Percentiles rank a stretch among this genome's conserved stretches.
phyloP scores from a whole-genome alignment of 1,284 basidiomycete genomes.

The Exobasidium cylindrosporum region DNA sequence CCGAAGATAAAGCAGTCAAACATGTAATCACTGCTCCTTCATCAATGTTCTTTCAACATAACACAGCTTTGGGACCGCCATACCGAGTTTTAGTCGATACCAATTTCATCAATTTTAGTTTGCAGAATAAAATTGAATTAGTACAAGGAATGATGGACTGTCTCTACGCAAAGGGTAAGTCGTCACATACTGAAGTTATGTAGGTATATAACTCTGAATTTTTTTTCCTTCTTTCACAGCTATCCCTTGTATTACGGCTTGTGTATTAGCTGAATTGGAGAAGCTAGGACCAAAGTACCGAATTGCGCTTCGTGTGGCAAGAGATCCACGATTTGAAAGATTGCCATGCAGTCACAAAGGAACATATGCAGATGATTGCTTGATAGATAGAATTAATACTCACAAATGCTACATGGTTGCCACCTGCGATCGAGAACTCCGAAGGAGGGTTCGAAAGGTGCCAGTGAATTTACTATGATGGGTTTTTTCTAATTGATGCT shows the following conservation, averaged over 20 bases:
- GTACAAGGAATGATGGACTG: constrained; percentile 99
- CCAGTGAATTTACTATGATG: constrained; percentile 57
- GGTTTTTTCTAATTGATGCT: constrained; percentile 58
- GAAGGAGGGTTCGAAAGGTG: constrained; percentile 80
- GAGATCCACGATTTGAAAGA: constrained; percentile 94
- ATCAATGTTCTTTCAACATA: constrained; percentile 91
- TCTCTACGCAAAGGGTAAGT: constrained; percentile 93
- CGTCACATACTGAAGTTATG: neutral
- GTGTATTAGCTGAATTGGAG: constrained; percentile 95
- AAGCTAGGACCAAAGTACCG: constrained; percentile 95
- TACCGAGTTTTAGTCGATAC: constrained; percentile 98
- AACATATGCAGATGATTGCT: constrained; percentile 97
- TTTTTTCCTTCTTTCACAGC: constrained; percentile 60
- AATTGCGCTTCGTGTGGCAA: constrained; percentile 89
- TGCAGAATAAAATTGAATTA: constrained; percentile 97
- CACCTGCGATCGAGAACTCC: constrained; percentile 92
- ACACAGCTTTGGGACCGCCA: constrained; percentile 90
- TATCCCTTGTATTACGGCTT: constrained; percentile 97
- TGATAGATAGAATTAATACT: constrained; percentile 87
- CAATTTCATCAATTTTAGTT: constrained; percentile 98
- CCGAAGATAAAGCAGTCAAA: constrained; percentile 29
- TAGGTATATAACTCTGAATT: neutral
- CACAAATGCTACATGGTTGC: constrained; percentile 98
- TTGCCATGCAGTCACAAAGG: constrained; percentile 87
- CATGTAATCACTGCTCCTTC: constrained; percentile 60